A percentile compares a stretch with the other conserved stretches of the same genome.
Conservation (phyloP, 495 filamentous ascomycete genomes). For the Umbilicaria muhlenbergii region DNA sequence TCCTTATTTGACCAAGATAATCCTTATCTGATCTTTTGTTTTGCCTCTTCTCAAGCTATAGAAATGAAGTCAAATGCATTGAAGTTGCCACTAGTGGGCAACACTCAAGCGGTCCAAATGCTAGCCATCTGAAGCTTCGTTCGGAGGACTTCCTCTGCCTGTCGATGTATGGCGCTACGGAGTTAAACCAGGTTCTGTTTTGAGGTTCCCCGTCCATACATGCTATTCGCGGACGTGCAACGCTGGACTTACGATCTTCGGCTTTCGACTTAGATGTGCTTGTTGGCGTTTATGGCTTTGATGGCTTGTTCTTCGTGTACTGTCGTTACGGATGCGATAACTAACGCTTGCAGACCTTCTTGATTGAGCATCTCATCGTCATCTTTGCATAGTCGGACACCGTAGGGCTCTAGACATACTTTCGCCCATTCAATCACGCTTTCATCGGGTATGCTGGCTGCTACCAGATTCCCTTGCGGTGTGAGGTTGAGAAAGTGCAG, state of each 20-base stretch:
- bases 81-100: no score
- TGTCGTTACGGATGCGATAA: conserved; percentile 35
- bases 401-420: conserved; percentile 28
- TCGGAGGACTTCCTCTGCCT: no score
- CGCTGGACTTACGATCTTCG: conserved; percentile 34
- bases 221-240: no score
- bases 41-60: no score
- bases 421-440: conserved; percentile 36
- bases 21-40: no score
- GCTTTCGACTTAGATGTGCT: conserved; percentile 43
- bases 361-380: conserved; percentile 43
- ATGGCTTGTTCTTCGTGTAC: conserved; percentile 42
- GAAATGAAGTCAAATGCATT: no score
- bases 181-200: no score
- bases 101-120: no score
- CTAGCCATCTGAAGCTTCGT: no score
- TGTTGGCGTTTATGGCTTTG: conserved; percentile 35
- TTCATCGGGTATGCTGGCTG: conserved; percentile 32
- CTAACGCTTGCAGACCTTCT: conserved; percentile 34
- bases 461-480: conserved; percentile 36
- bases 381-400: conserved; percentile 31
- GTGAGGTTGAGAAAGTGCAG: conserved; percentile 35
- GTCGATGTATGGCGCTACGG: no score
- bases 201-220: no score
- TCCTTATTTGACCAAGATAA: no score